Base-by-base conservation (phyloP, 2,329 filamentous ascomycete genomes). In the Trichothecium roseum region DNA sequence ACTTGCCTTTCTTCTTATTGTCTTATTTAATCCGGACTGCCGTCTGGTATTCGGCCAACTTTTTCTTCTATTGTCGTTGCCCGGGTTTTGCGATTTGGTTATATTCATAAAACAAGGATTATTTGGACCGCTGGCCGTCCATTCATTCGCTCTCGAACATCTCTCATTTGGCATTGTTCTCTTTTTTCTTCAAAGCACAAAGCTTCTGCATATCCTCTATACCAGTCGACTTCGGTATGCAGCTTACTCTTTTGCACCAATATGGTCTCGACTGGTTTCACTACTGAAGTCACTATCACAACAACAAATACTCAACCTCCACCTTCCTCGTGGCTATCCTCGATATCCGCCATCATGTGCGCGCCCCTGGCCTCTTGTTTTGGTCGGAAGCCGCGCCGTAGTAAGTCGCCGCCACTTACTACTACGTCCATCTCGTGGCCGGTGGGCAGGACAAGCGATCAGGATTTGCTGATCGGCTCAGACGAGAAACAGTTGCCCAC, bases 291-390 rank as follows among this genome's bases (percentile, higher is more conserved):
- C 20, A 6, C 10, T 10, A 24, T 24, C 20, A 24, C 20, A 24
- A 6, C 20, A 24, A 24, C 20, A 24, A 24, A 24, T 10, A 24
- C 20, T 10, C 20, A 24, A 24, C 20, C 20, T 10, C 10, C 20
- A 24, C 20, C 30, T 16, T 30, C 18, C 40, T 65, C 65, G 41
- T 72, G 66, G 64, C 57, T 71, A 40, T 56, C 59, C 43, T 62
- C 59, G 39, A 42, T 70, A 42, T 54, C 57, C 38, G 54, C 57
- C 20, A 10, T 24, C 38, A 71, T 68, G 48, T 71, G 67, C 48
- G 49, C 51, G 42, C 57, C 62, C 42, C 47, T 59, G 41, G 47
- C 53, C 38, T 56, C 57, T 46, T 55, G 55, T 38, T 42, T 55
- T 34, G 55, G 60, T 40, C 57, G 63, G 44, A 60, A 57, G 53